Evolutionary conservation across 2,329 filamentous ascomycete genomes (phyloP).

Genomic region (Rosellinia necatrix): DNA sequence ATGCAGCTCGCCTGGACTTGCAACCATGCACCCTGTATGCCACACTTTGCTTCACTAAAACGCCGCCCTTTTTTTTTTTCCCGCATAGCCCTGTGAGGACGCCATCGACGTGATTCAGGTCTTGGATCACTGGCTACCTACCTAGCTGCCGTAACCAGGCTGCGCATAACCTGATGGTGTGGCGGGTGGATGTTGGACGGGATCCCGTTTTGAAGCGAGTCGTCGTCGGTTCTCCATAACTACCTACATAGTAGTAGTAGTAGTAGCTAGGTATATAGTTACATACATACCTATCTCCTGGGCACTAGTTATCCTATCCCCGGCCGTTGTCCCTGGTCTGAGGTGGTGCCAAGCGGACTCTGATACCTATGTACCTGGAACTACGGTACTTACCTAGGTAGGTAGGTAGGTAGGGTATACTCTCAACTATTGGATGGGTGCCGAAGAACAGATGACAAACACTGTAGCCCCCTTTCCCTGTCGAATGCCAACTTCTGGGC

Average conservation of each 20-base stretch:
- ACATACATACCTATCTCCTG: too few species aligned
- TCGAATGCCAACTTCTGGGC: background rate
- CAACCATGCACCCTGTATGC: too few species aligned
- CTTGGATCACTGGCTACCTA: too few species aligned
- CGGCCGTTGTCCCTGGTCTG: too few species aligned
- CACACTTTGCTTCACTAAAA: constrained; percentile 7
- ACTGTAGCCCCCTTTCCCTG: constrained; percentile 11
- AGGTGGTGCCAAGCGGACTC: too few species aligned
- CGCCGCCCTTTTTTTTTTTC: constrained; percentile 1
- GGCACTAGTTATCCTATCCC: too few species aligned
- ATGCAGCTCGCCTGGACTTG: constrained; percentile 12
- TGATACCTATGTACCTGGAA: background rate
- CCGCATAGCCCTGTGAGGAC: background rate
- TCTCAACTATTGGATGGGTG: background rate
- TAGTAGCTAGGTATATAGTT: too few species aligned
- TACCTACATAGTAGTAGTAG: too few species aligned
- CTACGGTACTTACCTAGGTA: background rate
- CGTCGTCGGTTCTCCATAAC: background rate
- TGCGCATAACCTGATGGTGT: too few species aligned
- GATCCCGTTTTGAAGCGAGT: constrained; percentile 11
- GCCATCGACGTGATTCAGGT: background rate
- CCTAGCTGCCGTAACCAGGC: too few species aligned
- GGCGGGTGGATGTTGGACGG: background rate
- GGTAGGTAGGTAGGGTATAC: background rate
- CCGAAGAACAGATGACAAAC: background rate